Conservation (phyloP, 2,329 filamentous ascomycete species). For the Coniochaeta sp. region DNA sequence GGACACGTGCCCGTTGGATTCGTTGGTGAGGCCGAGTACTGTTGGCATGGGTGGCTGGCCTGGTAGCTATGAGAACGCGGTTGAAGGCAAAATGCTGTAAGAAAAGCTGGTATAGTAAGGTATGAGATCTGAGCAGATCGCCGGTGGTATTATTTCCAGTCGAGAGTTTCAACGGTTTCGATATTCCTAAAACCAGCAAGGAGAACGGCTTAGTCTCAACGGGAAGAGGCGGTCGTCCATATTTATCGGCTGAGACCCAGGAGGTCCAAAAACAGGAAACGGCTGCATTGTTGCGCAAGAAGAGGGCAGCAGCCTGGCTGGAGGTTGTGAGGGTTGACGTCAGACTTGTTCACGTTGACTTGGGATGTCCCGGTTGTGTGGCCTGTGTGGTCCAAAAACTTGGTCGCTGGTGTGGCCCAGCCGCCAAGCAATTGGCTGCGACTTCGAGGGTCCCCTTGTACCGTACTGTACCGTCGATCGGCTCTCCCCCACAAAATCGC, state of each 20-base stretch:
- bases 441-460: background rate
- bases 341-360: background rate
- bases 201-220: no score
- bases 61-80: background rate
- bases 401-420: background rate
- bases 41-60: conserved; percentile 18
- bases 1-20: conserved; percentile 7
- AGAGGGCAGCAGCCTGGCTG: background rate
- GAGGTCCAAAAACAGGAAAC: background rate
- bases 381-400: background rate
- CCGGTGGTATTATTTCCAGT: no score
- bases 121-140: no score
- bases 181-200: no score
- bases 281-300: background rate
- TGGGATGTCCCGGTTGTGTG: no score
- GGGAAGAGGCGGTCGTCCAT: background rate
- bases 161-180: no score
- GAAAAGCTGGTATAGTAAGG: no score
- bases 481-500: background rate
- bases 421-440: background rate
- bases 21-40: conserved; percentile 23
- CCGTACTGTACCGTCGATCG: background rate
- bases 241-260: background rate
- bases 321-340: background rate
- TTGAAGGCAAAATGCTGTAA: background rate